Evolutionary conservation across 2,329 filamentous ascomycete species (phyloP), one percentile per base, ranked within the genome.

Genomic region (Phialocephala sp.): DNA sequence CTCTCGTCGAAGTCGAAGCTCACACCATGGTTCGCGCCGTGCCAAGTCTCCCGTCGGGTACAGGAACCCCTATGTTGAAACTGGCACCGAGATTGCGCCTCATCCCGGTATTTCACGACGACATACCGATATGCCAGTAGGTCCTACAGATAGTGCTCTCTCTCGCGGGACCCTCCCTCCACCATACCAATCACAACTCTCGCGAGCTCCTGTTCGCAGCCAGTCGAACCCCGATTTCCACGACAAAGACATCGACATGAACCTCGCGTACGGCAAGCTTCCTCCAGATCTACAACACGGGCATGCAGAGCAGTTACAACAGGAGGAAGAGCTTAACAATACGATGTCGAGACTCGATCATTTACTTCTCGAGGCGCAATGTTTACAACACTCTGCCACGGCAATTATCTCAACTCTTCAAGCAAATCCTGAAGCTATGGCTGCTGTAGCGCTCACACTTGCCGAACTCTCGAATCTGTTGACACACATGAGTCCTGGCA

Each of bases 391-490:
- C 77, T 91, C 91, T 0, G 94, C 92, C 5, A 89, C 88, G 0
- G 85, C 90, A 60, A 97, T 92, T 68, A 97, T 99, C 72, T 82
- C 89, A 54, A 91, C 92, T 70, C 81, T 94, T 3, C 90, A 93
- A 75, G 87, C 88, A 82, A 94, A 89, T 77, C 94, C 95, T 0
- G 93, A 99, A 70, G 92, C 93, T 2, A 93, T 97, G 61, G 95
- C 95, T 1, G 94, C 95, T 9, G 94, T 99, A 0, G 96, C 94
- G 0, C 85, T 99, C 37, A 94, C 94, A 0, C 85, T 99, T 8
- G 94, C 93, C 14, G 95, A 99, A 79, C 90, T 99, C 69, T 95
- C 91, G 67, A 90, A 89, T 27, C 79, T 98, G 4, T 84, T 93
- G 0, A 85, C 87, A 60, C 97, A 97, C 77, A 90, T 97, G 85